Base-by-base conservation (phyloP, 2,329 filamentous ascomycete species). In the Bipolaris oryzae region DNA sequence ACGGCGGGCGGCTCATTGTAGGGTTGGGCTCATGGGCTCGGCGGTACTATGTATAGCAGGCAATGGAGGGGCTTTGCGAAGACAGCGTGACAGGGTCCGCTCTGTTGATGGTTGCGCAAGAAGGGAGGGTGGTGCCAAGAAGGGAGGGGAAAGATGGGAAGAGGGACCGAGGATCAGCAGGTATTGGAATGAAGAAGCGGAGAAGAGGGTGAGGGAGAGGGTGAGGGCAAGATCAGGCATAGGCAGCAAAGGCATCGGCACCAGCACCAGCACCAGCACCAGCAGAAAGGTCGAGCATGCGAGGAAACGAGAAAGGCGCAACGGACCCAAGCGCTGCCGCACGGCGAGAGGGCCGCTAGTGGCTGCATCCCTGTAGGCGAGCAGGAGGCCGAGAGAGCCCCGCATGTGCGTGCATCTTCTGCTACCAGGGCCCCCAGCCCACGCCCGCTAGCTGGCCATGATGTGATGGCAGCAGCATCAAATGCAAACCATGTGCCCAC, bases 1-100 rank as follows among this genome's bases (percentile, higher is more conserved):
- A 70, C 60, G 76, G 76, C 60, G 77, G 74, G 64, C 74, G 74
- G 62, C 77, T 74, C 76, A 78, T 78, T 55, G 53, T 51, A 50
- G 54, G 47, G 37, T 51, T 46, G 53, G 50, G 63, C 45, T 65
- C 62, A 65, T 61, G 53, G 55, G 55, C 42, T 34, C 53, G 57
- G 47, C 18, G 31, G 7, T 15, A 21, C 50, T 31, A 28, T 28
- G 25, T 28, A 28, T 10, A 10, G 25, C 9, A 28, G 23, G 25
- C 25, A n/a, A 16, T 5, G 31, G 60, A 35, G 51, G 45, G 13
- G 47, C 31, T 51, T 37, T 49, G n/a, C 28, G 35, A 28, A 28
- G 41, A 16, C 18, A 28, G 28, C 34, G 31, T 18, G 18, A 20
- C 42, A 31, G 23, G n/a, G 23, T 23, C n/a, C 23, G 41, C 15